phyloP scores from a whole-genome alignment of 768 basidiomycete species.

The Tricholoma furcatifolium region DNA sequence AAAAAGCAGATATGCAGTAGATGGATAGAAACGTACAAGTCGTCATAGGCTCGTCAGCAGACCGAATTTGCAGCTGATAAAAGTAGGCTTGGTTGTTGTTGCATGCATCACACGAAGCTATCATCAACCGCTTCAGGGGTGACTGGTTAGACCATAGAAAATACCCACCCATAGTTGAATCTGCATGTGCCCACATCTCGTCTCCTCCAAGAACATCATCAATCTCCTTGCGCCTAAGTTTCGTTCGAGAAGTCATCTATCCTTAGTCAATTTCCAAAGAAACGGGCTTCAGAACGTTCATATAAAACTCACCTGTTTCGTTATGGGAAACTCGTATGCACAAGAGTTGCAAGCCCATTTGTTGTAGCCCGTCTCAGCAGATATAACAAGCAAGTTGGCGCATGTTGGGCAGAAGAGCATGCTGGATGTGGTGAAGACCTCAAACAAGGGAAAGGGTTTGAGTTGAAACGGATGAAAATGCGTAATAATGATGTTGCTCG shows the following conservation, averaged over 20 bases:
- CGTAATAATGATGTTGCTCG: too few relatives aligned
- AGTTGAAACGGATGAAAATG: background rate
- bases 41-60: slow-evolving; percentile 92
- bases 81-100: slow-evolving; percentile 87
- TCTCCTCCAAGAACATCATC: slow-evolving; percentile 97
- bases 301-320: slow-evolving; percentile 54
- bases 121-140: background rate
- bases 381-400: slow-evolving; percentile 81
- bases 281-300: background rate
- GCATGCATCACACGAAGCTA: slow-evolving; percentile 73
- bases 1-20: background rate
- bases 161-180: slow-evolving; percentile 77
- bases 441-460: background rate
- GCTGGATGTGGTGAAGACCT: background rate
- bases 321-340: slow-evolving; percentile 93
- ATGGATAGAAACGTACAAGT: slow-evolving; percentile 39
- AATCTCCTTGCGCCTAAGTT: slow-evolving; percentile 83
- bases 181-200: slow-evolving; percentile 92
- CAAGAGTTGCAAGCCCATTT: slow-evolving; percentile 95
- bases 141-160: background rate
- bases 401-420: slow-evolving; percentile 98
- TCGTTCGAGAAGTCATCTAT: slow-evolving; percentile 92
- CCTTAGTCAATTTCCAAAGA: background rate
- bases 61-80: slow-evolving; percentile 94
- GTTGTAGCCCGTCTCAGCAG: slow-evolving; percentile 75